Base-by-base conservation (phyloP, 345 rosid species). In the Lagerstroemia speciosa region DNA sequence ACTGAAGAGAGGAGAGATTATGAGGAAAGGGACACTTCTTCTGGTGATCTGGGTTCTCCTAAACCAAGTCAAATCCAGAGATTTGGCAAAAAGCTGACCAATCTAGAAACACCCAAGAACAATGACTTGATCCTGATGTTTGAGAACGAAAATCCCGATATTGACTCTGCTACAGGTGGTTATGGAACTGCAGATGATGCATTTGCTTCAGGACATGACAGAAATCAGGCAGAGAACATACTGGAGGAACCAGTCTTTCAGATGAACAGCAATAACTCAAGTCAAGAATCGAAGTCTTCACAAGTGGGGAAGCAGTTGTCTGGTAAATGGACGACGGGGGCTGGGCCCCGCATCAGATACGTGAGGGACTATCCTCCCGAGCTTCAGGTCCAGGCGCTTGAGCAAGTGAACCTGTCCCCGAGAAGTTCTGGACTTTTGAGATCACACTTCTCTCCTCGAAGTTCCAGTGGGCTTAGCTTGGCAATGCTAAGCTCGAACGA, bases 271-370 rank as follows among this genome's bases (percentile, higher is more conserved):
- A 48, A 19, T 0, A 20, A 1, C 24, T 71, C 79, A 9, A 76
- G 78, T 66, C 78, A 71, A 74, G 83, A 69, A 60, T 63, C 63
- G 6, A 66, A 66, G 71, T 72, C 84, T 1, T 81, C 46, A 62
- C 87, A 82, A 65, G 72, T 79, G 65, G 82, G 85, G 38, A 67
- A 71, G 83, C 88, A 79, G 64, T 64, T 78, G 70, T 72, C 86
- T 41, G 74, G 75, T 66, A 78, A 72, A 73, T 85, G 85, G 87
- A 76, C 83, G 33, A 80, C 87, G 0, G 88, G 87, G 12, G 82
- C 82, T 14, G 84, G 87, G 17, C 85, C 84, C 16, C 71, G 83
- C 34, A 84, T 78, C 45, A 79, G 86, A 33, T 79, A 80, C 48
- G 75, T 81, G 27, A 78, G 82, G 73, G 86, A 84, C 67, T 73